A percentile compares a stretch with the other conserved stretches of the same genome.
phyloP scores from a whole-genome alignment of 116 monocot species.

The Papilionanthe hybrid region DNA sequence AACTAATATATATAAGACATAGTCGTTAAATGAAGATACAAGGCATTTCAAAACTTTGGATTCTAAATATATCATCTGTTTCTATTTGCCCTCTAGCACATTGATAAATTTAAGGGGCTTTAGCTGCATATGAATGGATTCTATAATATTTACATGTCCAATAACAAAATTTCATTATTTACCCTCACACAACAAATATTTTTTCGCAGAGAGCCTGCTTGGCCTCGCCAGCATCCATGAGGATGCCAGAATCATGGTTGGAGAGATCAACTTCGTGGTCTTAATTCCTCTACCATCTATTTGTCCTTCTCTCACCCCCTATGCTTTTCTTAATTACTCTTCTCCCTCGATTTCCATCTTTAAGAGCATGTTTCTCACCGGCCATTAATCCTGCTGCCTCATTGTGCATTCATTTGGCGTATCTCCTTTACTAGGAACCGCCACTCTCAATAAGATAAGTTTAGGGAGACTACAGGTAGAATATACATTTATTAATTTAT shows the following conservation, averaged over 20 bases:
- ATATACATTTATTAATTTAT: background rate
- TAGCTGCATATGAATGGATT: background rate
- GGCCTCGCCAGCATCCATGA: too few relatives aligned
- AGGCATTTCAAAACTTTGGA: too few relatives aligned
- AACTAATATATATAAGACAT: background rate
- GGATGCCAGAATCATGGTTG: too few relatives aligned
- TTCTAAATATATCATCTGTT: background rate
- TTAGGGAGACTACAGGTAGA: background rate
- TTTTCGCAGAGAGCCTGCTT: background rate
- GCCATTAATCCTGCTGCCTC: background rate
- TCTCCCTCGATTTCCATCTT: background rate
- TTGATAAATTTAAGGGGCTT: background rate
- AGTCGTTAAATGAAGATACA: too few relatives aligned
- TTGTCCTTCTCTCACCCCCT: background rate
- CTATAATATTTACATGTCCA: background rate
- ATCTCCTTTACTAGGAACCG: background rate
- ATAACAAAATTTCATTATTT: background rate
- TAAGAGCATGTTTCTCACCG: background rate
- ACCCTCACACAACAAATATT: background rate
- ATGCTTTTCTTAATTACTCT: background rate
- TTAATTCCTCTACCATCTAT: background rate
- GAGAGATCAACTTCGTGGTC: background rate
- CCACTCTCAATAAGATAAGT: background rate
- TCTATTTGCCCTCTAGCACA: background rate
- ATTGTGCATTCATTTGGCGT: background rate